Evolutionary conservation across 257 asterid species (phyloP).

Genomic region (Salvia splendens): DNA sequence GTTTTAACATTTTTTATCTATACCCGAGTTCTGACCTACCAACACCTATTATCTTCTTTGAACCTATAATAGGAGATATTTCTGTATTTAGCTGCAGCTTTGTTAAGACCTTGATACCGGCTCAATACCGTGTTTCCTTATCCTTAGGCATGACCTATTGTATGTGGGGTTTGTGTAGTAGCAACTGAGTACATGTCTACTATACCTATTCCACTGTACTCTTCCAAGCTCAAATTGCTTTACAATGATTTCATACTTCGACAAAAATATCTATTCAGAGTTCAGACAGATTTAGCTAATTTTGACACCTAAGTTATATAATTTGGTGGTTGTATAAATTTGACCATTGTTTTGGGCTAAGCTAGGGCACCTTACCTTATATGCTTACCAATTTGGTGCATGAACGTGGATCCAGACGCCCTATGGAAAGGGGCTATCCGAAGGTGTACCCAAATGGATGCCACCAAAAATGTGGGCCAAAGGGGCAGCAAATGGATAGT

Average conservation of each 20-base stretch:
- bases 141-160: not conserved
- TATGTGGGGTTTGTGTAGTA: not conserved
- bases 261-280: not conserved
- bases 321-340: not conserved
- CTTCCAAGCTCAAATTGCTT: not conserved
- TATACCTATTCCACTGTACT: not conserved
- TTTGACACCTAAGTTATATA: conserved; percentile 7
- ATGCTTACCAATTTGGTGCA: too few species aligned
- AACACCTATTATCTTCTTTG: not conserved
- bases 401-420: too few species aligned
- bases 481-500: too few species aligned
- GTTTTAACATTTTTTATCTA: not conserved
- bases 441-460: too few species aligned
- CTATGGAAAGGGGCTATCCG: too few species aligned
- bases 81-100: conserved; percentile 1
- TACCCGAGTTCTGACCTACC: not conserved
- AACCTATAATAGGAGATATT: not conserved
- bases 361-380: too few species aligned
- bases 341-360: too few species aligned
- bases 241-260: not conserved
- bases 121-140: not conserved
- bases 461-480: too few species aligned
- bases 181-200: not conserved
- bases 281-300: not conserved
- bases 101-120: conserved; percentile 4